These are phyloP conservation scores for Daedaleopsis nitida DNA, from an alignment of 768 basidiomycete species.

Conservation along the genomic window DNA sequence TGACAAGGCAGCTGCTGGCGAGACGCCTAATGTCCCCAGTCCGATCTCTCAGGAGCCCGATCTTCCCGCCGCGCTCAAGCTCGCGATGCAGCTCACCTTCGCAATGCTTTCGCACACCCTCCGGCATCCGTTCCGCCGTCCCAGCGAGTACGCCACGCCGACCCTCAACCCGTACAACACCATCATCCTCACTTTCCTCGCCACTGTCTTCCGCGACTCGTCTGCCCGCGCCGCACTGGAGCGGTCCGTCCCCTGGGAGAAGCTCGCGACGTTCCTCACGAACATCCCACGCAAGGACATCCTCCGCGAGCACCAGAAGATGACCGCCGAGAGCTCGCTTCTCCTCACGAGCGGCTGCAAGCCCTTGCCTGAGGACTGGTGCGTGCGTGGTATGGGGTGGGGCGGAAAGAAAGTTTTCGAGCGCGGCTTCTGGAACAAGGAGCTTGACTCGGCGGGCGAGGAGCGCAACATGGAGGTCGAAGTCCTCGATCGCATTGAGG, in stretches of 20 bases:
- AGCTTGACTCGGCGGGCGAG: conserved; percentile 44
- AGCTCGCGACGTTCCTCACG: conserved; percentile 63
- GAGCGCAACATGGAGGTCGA: conserved; percentile 74
- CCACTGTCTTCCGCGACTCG: conserved; percentile 69
- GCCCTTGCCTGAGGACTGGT: conserved; percentile 92
- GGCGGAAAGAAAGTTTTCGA: conserved; percentile 88
- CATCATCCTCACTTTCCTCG: conserved; percentile 84
- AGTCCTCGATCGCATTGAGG: conserved; percentile 66
- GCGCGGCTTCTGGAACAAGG: conserved; percentile 87
- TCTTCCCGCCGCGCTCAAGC: conserved; percentile 65
- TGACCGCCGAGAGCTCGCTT: conserved; percentile 51
- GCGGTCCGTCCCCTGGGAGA: conserved; percentile 82
- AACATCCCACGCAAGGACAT: conserved; percentile 59
- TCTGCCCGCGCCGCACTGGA: conserved; percentile 66
- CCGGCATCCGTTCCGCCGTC: conserved; percentile 58
- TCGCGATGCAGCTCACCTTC: conserved; percentile 80
- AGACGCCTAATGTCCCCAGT: conserved; percentile 24
- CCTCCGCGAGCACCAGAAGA: conserved; percentile 30
- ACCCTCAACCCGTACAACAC: conserved; percentile 86
- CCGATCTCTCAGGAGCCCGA: conserved; percentile 39
- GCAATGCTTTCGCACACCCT: conserved; percentile 74
- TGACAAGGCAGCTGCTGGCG: conserved; percentile 18
- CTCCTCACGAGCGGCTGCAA: conserved; percentile 72
- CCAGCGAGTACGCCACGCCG: conserved; percentile 55
- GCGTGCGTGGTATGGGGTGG: conserved; percentile 96